Percentiles rank a stretch among this genome's conserved stretches.
These are phyloP conservation scores for Cyberlindnera veronae DNA, from an alignment of 805 yeast species.

Conservation along the genomic window DNA sequence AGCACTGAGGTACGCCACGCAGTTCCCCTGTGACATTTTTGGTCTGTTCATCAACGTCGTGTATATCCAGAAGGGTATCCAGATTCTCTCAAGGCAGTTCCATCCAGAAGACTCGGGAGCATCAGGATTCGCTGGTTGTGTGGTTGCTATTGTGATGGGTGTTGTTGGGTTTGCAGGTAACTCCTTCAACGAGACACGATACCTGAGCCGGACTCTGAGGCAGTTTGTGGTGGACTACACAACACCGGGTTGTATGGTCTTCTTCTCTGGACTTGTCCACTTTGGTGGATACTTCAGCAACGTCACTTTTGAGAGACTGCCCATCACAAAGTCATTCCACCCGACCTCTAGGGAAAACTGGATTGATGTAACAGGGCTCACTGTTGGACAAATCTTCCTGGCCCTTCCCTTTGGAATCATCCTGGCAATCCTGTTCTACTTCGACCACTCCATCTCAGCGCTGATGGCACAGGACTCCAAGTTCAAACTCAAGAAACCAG, in stretches of 20 bases:
- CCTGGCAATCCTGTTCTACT: conserved; percentile 80
- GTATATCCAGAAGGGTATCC: conserved; percentile 87
- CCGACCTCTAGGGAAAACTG: conserved; percentile 56
- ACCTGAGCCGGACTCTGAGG: conserved; percentile 57
- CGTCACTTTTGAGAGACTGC: conserved; percentile 58
- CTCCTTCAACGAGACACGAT: conserved; percentile 44
- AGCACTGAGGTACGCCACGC: conserved; percentile 66
- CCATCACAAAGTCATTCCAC: conserved; percentile 65
- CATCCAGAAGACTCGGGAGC: conserved; percentile 31
- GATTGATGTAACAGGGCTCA: conserved; percentile 37
- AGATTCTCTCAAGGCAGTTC: conserved; percentile 74
- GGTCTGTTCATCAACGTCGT: conserved; percentile 88
- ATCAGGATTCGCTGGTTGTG: conserved; percentile 70
- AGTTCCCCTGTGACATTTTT: conserved; percentile 87
- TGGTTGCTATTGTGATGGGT: conserved; percentile 71
- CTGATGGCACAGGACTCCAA: conserved; percentile 85
- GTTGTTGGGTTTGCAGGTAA: conserved; percentile 74
- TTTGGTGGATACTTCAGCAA: conserved; percentile 74
- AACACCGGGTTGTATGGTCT: conserved; percentile 76
- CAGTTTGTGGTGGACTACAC: conserved; percentile 83
- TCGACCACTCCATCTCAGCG: conserved; percentile 94
- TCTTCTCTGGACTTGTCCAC: conserved; percentile 90
- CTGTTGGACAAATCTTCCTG: conserved; percentile 74
- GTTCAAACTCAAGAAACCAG: conserved; percentile 79
- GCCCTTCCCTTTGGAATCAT: conserved; percentile 92